Conservation (phyloP, 306 rosid species). For the Lithocarpus polystachyus region DNA sequence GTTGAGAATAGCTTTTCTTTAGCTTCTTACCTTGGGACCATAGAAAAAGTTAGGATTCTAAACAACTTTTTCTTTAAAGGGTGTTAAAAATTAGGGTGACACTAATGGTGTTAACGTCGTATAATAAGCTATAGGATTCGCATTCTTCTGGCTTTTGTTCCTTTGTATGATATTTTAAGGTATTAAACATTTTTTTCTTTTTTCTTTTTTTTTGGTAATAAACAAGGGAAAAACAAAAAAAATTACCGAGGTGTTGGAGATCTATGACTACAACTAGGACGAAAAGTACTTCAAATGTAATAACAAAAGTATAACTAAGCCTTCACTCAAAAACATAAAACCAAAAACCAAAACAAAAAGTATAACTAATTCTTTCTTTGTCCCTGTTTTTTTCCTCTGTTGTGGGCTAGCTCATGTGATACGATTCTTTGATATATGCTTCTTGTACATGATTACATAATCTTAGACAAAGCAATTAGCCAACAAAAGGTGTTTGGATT, state of each 20-base stretch:
- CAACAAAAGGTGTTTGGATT: neutral
- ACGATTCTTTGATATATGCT: neutral
- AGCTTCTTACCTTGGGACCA: neutral
- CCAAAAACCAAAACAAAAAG: no score
- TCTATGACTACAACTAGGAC: neutral
- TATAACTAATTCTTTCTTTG: neutral
- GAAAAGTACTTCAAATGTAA: neutral
- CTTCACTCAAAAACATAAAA: neutral
- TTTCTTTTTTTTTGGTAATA: no score
- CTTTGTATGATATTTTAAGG: neutral
- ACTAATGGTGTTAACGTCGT: no score
- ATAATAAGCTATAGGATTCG: neutral
- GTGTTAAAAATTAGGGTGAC: neutral
- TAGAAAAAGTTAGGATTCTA: neutral
- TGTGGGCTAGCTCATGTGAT: slow-evolving; percentile 8
- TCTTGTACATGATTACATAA: neutral
- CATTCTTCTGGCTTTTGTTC: neutral
- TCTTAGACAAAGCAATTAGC: neutral
- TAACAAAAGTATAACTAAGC: neutral
- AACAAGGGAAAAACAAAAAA: no score
- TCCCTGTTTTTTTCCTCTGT: neutral
- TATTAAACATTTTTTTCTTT: neutral
- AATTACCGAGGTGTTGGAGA: no score
- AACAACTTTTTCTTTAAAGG: neutral
- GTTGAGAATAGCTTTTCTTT: no score